Conservation (phyloP, 768 basidiomycete species). For the Boletus reticuloceps region DNA sequence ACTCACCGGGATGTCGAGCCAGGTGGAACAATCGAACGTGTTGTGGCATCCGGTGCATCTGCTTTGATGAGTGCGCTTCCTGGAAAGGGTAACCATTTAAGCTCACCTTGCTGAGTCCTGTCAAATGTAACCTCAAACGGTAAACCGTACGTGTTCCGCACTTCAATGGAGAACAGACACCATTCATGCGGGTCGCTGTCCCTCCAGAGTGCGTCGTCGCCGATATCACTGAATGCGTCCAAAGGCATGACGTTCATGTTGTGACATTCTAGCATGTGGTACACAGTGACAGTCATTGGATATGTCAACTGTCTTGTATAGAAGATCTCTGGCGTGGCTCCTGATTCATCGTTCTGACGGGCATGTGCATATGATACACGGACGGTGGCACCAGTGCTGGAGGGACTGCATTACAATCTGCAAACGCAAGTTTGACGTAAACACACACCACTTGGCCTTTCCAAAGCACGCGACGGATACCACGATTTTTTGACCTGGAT, state of each 20-base stretch:
- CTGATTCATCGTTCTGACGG: slow-evolving; percentile 39
- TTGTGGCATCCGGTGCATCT: slow-evolving; percentile 43
- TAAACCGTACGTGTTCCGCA: slow-evolving; percentile 87
- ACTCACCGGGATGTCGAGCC: slow-evolving; percentile 80
- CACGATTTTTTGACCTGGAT: slow-evolving; percentile 67
- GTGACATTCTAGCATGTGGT: slow-evolving; percentile 89
- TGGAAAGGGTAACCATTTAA: neutral
- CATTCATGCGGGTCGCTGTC: slow-evolving; percentile 58
- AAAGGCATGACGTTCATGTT: slow-evolving; percentile 80
- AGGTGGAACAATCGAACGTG: slow-evolving; percentile 70
- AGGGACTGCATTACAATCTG: neutral
- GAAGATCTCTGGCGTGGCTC: slow-evolving; percentile 52
- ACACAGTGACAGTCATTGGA: slow-evolving; percentile 90
- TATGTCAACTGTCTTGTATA: slow-evolving; percentile 85
- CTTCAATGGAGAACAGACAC: slow-evolving; percentile 87
- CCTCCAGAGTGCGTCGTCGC: slow-evolving; percentile 31
- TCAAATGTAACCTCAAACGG: slow-evolving; percentile 89
- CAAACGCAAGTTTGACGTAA: neutral
- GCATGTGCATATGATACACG: slow-evolving; percentile 82
- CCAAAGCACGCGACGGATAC: slow-evolving; percentile 77
- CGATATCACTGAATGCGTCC: slow-evolving; percentile 20
- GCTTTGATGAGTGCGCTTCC: slow-evolving; percentile 3
- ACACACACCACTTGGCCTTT: slow-evolving; percentile 88
- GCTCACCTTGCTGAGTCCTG: slow-evolving; percentile 59
- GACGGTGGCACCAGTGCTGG: slow-evolving; percentile 73